Conservation (phyloP, 768 basidiomycete genomes). For the Leucocoprinus leucothites region DNA sequence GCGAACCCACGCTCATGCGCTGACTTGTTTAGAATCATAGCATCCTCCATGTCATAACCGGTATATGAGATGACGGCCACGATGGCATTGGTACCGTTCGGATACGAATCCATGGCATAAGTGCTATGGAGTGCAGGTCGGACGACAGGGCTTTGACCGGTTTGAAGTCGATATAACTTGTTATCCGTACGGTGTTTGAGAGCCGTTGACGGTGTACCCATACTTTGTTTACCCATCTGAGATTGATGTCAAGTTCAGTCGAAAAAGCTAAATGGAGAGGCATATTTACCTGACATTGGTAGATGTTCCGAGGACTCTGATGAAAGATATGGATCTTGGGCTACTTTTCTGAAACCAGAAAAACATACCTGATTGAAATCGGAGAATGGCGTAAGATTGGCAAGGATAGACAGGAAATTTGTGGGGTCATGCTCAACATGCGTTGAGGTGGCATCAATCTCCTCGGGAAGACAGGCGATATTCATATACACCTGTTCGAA, state of each 20-base stretch:
- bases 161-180: conserved; percentile 95
- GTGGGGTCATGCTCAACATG: conserved; percentile 96
- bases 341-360: conserved; percentile 4
- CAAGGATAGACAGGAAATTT: conserved; percentile 93
- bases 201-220: conserved; percentile 97
- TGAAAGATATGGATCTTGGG: conserved; percentile 10
- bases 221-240: conserved; percentile 99
- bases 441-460: conserved; percentile 75
- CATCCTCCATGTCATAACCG: conserved; percentile 99
- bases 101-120: conserved; percentile 98
- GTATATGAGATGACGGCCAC: conserved; percentile 99
- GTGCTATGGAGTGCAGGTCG: conserved; percentile 88
- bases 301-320: conserved; percentile 87
- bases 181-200: conserved; percentile 93
- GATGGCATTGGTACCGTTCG: conserved; percentile 96
- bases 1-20: conserved; percentile 97
- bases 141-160: conserved; percentile 92
- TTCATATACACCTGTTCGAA: conserved; percentile 99
- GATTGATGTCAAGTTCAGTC: not conserved
- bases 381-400: conserved; percentile 97
- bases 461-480: conserved; percentile 86
- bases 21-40: conserved; percentile 99
- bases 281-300: conserved; percentile 77
- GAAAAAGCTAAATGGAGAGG: conserved; percentile 8
- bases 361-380: conserved; percentile 92